Base-by-base conservation (phyloP, 345 rosid genomes). In the Aegle marmelos region DNA sequence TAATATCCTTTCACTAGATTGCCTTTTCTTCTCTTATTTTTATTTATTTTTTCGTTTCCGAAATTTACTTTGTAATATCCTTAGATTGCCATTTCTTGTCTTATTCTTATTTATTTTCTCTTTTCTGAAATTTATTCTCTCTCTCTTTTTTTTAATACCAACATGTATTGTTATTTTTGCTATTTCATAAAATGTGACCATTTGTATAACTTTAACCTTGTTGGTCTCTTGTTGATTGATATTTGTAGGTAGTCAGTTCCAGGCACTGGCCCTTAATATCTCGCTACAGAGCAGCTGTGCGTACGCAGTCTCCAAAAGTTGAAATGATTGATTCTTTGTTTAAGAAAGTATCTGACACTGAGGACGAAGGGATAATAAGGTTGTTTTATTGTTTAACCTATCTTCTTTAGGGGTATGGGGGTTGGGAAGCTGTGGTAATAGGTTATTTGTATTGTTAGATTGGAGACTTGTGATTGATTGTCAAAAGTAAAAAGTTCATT, bases 221-320 rank as follows among this genome's bases (percentile, higher is more conserved):
- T 4, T 64, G 19, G 24, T 64, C 59, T 21, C 1, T 1, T 75
- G 70, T 37, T 30, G 59, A 10, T 53, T 10, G 1, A 33, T 45
- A n/a, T 31, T 71, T 75, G 31, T 39, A 88, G 91, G 91, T 88
- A 30, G 98, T 95, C 66, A 90, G 97, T 82, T 93, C 99, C 19
- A 88, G 99, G 83, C 85, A 92, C 33, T 92, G 99, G 97, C 99
- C 99, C 19, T 74, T 90, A 73, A 86, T 93, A 70, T 95, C 97
- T 39, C 89, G 91, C 6, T 93, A 95, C 57, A 88, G 96, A 78
- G 97, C 99, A 67, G 85, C 92, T 76, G 98, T 95, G 8, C 92
- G 99, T 3, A 90, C 98, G 10, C 99, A 93, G 80, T 86, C 96
- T 22, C 90, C 98, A 1, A 93, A 92, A 82, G 87, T 89, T 72